Conservation (phyloP, 331 rosid species). For the Quercus lobata region DNA sequence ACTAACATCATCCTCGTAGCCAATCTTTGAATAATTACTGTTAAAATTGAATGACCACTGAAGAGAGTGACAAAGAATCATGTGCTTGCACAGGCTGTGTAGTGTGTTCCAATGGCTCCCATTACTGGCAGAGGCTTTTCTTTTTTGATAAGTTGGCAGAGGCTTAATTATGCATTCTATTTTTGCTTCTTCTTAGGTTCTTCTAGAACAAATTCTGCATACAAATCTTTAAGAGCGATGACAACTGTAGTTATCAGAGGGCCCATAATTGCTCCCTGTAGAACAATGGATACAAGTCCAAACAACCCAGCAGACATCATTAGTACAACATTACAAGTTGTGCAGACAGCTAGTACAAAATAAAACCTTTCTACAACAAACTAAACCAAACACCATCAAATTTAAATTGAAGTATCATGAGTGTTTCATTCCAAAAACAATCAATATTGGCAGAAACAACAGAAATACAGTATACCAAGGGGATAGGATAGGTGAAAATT, state of each 20-base stretch:
- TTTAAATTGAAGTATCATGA: background rate
- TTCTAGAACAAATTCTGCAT: conserved; percentile 77
- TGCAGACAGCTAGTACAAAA: background rate
- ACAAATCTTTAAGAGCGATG: conserved; percentile 82
- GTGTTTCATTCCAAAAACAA: background rate
- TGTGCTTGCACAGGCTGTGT: conserved; percentile 21
- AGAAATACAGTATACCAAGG: background rate
- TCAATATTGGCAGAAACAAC: background rate
- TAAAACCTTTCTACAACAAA: background rate
- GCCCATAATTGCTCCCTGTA: conserved; percentile 95
- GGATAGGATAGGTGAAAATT: no score
- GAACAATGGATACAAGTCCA: conserved; percentile 1
- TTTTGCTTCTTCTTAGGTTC: conserved; percentile 40
- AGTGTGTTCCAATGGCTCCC: background rate
- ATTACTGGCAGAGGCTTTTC: conserved; percentile 7
- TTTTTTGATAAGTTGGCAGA: background rate
- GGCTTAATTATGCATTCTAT: conserved; percentile 23
- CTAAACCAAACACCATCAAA: background rate
- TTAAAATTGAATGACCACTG: background rate
- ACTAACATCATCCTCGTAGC: background rate
- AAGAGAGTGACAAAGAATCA: conserved; percentile 25
- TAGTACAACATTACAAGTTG: background rate
- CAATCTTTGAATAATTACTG: background rate
- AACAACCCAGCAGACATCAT: background rate
- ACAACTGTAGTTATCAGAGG: conserved; percentile 89